These are phyloP conservation scores for Vickermania ingenoplastis DNA, from an alignment of 208 protist genomes.

Conservation along the genomic window DNA sequence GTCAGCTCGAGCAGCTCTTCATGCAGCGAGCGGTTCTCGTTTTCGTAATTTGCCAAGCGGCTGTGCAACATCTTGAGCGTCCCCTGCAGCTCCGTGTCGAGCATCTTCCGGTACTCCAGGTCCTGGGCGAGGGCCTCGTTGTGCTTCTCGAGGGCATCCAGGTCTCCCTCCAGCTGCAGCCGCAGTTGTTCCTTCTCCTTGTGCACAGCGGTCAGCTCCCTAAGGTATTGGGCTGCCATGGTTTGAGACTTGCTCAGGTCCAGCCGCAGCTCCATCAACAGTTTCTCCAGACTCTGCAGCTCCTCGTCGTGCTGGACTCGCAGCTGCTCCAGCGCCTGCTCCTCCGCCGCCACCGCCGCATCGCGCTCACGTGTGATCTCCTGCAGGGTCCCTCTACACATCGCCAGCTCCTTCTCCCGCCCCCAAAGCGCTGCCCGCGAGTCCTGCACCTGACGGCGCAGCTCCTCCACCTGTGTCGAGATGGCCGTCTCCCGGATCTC, in stretches of 20 bases:
- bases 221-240: constrained; percentile 43
- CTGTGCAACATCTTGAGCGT: constrained; percentile 73
- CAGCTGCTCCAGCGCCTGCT: constrained; percentile 51
- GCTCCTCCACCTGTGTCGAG: not conserved
- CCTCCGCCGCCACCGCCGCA: constrained; percentile 30
- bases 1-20: constrained; percentile 62
- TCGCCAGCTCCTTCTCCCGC: constrained; percentile 17
- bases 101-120: constrained; percentile 52
- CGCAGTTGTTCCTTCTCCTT: constrained; percentile 37
- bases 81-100: constrained; percentile 73
- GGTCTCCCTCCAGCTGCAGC: constrained; percentile 40
- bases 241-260: constrained; percentile 58
- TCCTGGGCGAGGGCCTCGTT: constrained; percentile 60
- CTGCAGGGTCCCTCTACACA: constrained; percentile 36
- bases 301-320: constrained; percentile 48
- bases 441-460: not conserved
- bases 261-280: constrained; percentile 63
- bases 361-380: constrained; percentile 33
- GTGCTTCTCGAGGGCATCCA: constrained; percentile 45
- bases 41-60: constrained; percentile 57
- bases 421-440: not conserved
- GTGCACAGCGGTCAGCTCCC: constrained; percentile 37
- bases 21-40: constrained; percentile 59
- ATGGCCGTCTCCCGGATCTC: not conserved
- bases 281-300: constrained; percentile 63